phyloP scores from a whole-genome alignment of 495 filamentous ascomycete species.

The Tuber brumale region DNA sequence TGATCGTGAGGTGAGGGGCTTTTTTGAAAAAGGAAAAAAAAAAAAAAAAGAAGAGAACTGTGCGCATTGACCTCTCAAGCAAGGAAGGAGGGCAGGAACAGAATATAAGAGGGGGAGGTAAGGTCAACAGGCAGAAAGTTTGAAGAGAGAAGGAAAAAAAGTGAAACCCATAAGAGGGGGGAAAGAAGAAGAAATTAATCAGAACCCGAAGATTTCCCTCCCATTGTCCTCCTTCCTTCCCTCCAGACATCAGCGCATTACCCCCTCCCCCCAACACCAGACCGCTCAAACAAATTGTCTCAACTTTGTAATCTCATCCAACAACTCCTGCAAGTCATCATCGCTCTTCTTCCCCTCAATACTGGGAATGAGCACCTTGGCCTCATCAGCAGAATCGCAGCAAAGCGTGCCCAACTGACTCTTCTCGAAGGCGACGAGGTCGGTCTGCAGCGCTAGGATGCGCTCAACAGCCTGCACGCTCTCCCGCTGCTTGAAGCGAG shows the following conservation, averaged over 20 bases:
- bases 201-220: background rate
- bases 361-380: slow-evolving; percentile 90
- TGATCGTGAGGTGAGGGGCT: background rate
- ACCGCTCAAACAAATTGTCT: slow-evolving; percentile 36
- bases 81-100: background rate
- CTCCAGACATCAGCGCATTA: background rate
- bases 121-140: background rate
- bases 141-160: slow-evolving; percentile 2
- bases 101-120: background rate
- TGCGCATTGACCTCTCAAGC: background rate
- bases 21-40: background rate
- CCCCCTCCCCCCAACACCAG: background rate
- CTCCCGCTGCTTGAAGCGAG: slow-evolving; percentile 88
- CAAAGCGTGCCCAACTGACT: slow-evolving; percentile 84
- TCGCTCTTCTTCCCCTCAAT: slow-evolving; percentile 81
- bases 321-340: slow-evolving; percentile 72
- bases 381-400: slow-evolving; percentile 87
- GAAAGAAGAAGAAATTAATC: background rate
- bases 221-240: background rate
- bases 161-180: background rate
- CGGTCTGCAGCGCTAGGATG: slow-evolving; percentile 64
- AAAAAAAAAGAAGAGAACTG: background rate
- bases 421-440: slow-evolving; percentile 83
- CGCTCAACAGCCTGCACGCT: slow-evolving; percentile 87
- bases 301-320: slow-evolving; percentile 59